Evolutionary conservation across 2,329 filamentous ascomycete genomes (phyloP).

Genomic region (Leptosphaerulina australis): DNA sequence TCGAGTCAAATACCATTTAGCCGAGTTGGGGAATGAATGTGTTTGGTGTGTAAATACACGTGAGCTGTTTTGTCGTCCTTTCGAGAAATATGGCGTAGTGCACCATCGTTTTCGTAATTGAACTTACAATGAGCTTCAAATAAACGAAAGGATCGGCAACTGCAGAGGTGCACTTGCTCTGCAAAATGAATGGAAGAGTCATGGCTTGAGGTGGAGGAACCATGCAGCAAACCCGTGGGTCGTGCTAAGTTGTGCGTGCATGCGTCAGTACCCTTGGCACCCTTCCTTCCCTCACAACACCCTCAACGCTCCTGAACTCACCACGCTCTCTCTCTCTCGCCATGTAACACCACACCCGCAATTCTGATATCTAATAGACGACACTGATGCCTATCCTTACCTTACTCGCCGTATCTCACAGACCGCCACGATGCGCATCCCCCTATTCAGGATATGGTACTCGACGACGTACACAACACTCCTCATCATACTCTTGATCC

Average conservation of each 20-base stretch:
- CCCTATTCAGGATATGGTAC: constrained; percentile 81
- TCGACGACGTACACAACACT: constrained; percentile 77
- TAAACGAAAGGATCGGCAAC: neutral
- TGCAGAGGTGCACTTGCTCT: neutral
- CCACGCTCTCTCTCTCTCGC: constrained; percentile 17
- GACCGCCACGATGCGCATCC: constrained; percentile 51
- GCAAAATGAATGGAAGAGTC: neutral
- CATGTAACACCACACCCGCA: constrained; percentile 28
- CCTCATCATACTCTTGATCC: constrained; percentile 71
- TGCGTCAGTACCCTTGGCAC: constrained; percentile 30
- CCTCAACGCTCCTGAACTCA: constrained; percentile 20
- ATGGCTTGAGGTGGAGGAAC: neutral
- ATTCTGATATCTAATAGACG: constrained; percentile 35
- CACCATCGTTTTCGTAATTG: too few species aligned
- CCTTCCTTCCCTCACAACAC: constrained; percentile 18
- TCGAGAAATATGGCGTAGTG: neutral
- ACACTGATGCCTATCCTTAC: constrained; percentile 29
- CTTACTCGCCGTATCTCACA: constrained; percentile 4
- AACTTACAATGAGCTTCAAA: too few species aligned
- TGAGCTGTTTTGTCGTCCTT: neutral
- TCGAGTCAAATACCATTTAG: constrained; percentile 12
- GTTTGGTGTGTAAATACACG: neutral
- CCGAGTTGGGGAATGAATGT: neutral
- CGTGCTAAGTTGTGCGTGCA: constrained; percentile 20
- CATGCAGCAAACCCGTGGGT: constrained; percentile 23